Evolutionary conservation across 345 rosid genomes (phyloP), one percentile per base, ranked within the genome.

Genomic region (Citrus sp.): DNA sequence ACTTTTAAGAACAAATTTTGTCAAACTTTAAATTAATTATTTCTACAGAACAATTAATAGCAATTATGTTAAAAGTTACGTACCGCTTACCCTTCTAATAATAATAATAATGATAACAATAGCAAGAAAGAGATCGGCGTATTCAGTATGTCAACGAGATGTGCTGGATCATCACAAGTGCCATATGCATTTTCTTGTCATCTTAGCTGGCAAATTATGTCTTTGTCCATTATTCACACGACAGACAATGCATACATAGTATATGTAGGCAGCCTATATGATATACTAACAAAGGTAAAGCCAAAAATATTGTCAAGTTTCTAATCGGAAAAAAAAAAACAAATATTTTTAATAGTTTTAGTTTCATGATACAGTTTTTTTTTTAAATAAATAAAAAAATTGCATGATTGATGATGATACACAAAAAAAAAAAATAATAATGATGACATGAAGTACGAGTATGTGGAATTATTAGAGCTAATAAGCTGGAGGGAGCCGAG

Each of bases 11-110:
- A 38, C 0, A 38, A 38, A 38, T 38, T 38, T 38, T 38, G 8
- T 7, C 0, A 38, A 38, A 38, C 8, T 1, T 37, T 7, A 6
- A 37, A 32, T 32, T 32, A 37, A 37, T 37, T 38, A 38, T 38
- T 38, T 2, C 8, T 0, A 0, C 0, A 0, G 0, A 1, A 38
- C 0, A 38, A 38, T 7, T 38, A 7, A 38, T 2, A 8, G 2
- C 10, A 38, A 38, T 38, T 38, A 38, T 38, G 42, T 35, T 35
- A 35, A 35, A 35, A 6, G 37, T 35, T 6, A 35, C 5, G 6
- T 35, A 35, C 7, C 6, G 37, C 37, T 35, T 1, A 35, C 7
- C 37, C 37, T 1, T 35, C 37, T 35, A 35, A 35, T 0, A 35
- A 34, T 0, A 35, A 34, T 0, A 34, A 10, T 42, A 42, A 42